Evolutionary conservation across 352 stramenopile species (phyloP), one percentile per base, ranked within the genome.

Genomic region (Phytophthora lateralis): DNA sequence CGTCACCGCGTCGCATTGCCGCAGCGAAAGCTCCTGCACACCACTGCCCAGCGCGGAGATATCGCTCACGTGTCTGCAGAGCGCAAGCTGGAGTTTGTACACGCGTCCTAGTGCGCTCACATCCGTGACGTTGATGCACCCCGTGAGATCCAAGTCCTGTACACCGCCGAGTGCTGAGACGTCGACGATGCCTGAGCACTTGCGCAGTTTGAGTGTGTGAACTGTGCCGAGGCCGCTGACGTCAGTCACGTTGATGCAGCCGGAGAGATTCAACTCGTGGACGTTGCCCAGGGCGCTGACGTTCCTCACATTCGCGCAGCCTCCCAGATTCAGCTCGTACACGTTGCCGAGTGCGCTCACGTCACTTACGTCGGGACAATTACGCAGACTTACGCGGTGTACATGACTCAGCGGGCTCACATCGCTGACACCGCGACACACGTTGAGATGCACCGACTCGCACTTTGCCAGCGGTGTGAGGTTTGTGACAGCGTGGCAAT

Each of bases 161-260:
- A 89, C 79, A 17, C 38, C 42, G 8, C 66, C 71, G 20, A 88
- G 49, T 11, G 58, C 61, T 12, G 59, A 71, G 3, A 85, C 65
- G 18, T 88, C 76, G 14, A 68, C 49, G 27, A 88, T 46, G 18
- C 70, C 61, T 17, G 60, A 55, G 30, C 78, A 84, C 42, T 84
- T 84, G 51, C 75, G 69, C 35, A 88, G 60, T 42, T 75, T 76
- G n/a, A 88, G 64, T 10, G 71, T 78, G 57, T 79, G 76, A 1
- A 85, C 66, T 42, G 62, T 54, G 11, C 67, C 75, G 12, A 90
- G 58, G 12, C 72, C 62, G 14, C 64, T 76, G 3, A 89, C 78
- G 37, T 90, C 81, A 9, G 64, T 75, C 32, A 90, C 57, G 54
- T 86, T 82, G 30, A 88, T 69, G 49, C 78, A 90, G n/a, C 78